Percentiles rank a stretch among this genome's conserved stretches.
These are phyloP conservation scores for Amaranthus palmeri DNA, from an alignment of 148 eudicot species.

Conservation along the genomic window DNA sequence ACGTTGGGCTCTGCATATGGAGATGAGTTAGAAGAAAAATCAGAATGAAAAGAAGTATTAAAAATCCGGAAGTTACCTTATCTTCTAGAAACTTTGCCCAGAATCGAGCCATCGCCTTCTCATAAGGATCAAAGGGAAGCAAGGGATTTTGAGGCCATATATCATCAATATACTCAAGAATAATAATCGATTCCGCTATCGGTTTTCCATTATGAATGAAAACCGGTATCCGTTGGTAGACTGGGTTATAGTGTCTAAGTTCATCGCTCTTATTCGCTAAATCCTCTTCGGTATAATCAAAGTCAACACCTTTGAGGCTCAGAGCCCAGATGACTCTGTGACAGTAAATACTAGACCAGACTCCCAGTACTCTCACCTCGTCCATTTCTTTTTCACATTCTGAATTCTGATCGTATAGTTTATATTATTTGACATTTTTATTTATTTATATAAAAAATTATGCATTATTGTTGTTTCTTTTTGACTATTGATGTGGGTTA, in stretches of 20 bases:
- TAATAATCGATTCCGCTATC: constrained; percentile 15
- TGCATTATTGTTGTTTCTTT: constrained; percentile 18
- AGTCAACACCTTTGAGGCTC: constrained; percentile 24
- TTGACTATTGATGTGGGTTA: constrained; percentile 7
- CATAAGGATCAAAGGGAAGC: constrained; percentile 21
- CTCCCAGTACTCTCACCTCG: constrained; percentile 21
- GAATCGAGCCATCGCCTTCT: constrained; percentile 18
- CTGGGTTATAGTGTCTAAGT: constrained; percentile 25
- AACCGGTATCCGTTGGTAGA: constrained; percentile 23
- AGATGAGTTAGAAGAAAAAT: background rate
- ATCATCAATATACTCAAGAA: constrained; percentile 28
- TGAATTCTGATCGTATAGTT: background rate
- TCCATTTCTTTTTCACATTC: constrained; percentile 18
- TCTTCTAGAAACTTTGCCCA: constrained; percentile 28
- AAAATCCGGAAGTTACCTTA: constrained; percentile 12
- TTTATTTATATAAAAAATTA: background rate
- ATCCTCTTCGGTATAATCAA: constrained; percentile 20
- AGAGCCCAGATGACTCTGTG: constrained; percentile 35
- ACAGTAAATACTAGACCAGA: constrained; percentile 27
- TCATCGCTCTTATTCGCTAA: constrained; percentile 25
- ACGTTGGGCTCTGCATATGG: constrained; percentile 20
- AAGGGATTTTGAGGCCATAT: constrained; percentile 28
- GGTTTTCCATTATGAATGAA: constrained; percentile 23
- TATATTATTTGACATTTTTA: constrained; percentile 2
- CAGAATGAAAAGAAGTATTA: background rate